Evolutionary conservation across 805 yeast species (phyloP), one percentile per base, ranked within the genome.

Genomic region (Groenewaldozyma salmanticensis): DNA sequence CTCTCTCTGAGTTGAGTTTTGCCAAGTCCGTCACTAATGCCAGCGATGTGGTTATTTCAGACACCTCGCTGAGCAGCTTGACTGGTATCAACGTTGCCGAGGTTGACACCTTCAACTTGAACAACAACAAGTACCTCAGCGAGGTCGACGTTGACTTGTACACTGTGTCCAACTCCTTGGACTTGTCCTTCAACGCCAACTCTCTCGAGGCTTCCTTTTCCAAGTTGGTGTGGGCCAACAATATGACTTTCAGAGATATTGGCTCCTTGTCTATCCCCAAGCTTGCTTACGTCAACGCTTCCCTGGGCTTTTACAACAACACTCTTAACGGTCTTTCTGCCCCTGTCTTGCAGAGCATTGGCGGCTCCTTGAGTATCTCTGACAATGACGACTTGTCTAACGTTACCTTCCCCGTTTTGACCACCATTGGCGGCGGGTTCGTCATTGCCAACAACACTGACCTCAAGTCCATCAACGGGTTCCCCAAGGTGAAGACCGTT

Each of bases 361-460:
- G 96, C 62, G 85, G 81, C 57, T 77, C 95, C 52, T 74, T 92
- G 56, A 66, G 88, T 51, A 66, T 92, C 57, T 68, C 68, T 61
- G 70, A 79, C 52, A 92, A 92, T 75, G 72, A 74, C 48, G 74
- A 81, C 42, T 76, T 92, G 64, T 73, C 75, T 55, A 72, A 68
- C 53, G 52, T 83, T 45, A 77, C 79, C 51, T 81, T 86, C 72
- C 69, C 82, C 39, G 63, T 72, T 60, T 76, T 92, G 66, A 70
- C 78, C 47, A 50, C 73, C 38, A 70, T 92, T 57, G 94, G 90
- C 63, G 97, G 98, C 75, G 98, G 96, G 66, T 83, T 92, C 65
- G 79, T 75, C 56, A 70, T 92, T 60, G 77, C 83, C 50, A 85
- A 87, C 78, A 92, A 92, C 81, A 68, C 84, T 51, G 65, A 72